phyloP scores from a whole-genome alignment of 768 basidiomycete species.

The Termitomyces eurrhizus region DNA sequence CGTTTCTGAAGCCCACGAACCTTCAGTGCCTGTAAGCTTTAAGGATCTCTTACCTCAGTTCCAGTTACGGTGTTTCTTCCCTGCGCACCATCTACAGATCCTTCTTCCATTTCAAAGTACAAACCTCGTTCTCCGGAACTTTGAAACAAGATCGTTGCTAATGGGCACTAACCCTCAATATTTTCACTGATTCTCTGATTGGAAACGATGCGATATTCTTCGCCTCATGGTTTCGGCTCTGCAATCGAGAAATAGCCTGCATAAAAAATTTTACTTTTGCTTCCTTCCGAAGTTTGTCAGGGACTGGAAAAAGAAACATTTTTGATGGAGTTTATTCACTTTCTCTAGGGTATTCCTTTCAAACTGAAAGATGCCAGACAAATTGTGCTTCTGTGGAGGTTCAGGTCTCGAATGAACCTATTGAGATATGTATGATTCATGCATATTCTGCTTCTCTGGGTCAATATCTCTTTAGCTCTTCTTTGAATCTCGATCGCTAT shows the following conservation, averaged over 20 bases:
- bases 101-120: not conserved
- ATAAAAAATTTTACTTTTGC: not conserved
- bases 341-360: not conserved
- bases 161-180: not conserved
- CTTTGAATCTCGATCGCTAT: not conserved
- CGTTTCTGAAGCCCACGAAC: too few species aligned
- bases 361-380: not conserved
- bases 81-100: not conserved
- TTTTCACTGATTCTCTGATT: not conserved
- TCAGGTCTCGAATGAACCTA: too few species aligned
- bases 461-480: not conserved
- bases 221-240: not conserved
- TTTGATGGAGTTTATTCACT: not conserved
- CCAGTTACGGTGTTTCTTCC: too few species aligned
- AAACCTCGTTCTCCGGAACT: too few species aligned
- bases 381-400: not conserved
- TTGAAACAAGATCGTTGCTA: not conserved
- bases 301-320: not conserved
- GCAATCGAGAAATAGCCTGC: not conserved
- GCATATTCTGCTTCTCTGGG: too few species aligned
- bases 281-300: not conserved
- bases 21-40: too few species aligned
- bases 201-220: not conserved
- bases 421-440: too few species aligned
- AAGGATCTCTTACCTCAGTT: too few species aligned